These are phyloP conservation scores for Pleurotus pulmonarius DNA, from an alignment of 768 basidiomycete species.

Conservation along the genomic window DNA sequence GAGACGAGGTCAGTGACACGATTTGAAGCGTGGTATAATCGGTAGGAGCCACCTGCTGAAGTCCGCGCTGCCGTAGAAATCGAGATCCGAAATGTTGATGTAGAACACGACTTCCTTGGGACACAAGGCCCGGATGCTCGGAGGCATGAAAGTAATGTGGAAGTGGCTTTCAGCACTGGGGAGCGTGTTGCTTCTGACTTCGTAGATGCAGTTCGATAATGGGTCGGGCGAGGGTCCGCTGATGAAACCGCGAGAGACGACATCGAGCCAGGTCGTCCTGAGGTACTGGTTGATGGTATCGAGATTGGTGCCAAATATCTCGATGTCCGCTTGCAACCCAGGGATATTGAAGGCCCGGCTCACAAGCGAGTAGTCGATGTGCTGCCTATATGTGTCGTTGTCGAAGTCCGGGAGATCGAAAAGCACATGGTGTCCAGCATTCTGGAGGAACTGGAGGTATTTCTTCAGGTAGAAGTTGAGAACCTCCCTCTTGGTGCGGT, in stretches of 20 bases:
- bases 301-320: constrained; percentile 10
- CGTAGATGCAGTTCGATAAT: constrained; percentile 2
- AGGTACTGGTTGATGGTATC: constrained; percentile 14
- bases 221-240: not conserved
- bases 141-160: constrained; percentile 16
- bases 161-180: constrained; percentile 12
- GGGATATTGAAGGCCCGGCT: constrained; percentile 8
- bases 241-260: not conserved
- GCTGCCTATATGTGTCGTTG: constrained; percentile 9
- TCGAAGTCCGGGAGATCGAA: constrained; percentile 20
- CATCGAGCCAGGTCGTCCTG: constrained; percentile 5
- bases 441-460: constrained; percentile 16
- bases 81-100: constrained; percentile 14
- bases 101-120: constrained; percentile 15
- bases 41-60: constrained; percentile 8
- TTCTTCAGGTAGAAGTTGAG: constrained; percentile 13
- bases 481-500: constrained; percentile 4
- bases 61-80: constrained; percentile 7
- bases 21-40: not conserved
- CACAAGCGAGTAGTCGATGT: constrained; percentile 18
- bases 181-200: constrained; percentile 7
- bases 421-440: constrained; percentile 17
- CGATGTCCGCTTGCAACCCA: constrained; percentile 9
- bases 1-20: not conserved
- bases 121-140: constrained; percentile 15